Conservation (phyloP, 805 yeast genomes). For the Ogataea kodamae region DNA sequence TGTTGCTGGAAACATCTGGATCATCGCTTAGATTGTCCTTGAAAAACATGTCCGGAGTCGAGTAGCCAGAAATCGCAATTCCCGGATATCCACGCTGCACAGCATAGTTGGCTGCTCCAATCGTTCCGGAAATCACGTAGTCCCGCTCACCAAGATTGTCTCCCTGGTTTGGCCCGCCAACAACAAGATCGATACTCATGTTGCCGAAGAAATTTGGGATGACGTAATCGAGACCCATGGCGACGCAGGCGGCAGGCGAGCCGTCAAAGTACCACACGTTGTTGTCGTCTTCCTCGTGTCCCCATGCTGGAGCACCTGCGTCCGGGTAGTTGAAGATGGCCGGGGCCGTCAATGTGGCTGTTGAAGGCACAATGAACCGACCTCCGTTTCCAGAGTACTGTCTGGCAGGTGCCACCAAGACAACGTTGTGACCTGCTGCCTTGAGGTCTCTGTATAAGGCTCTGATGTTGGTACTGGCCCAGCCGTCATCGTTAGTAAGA, state of each 20-base stretch:
- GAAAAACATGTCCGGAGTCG: constrained; percentile 46
- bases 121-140: constrained; percentile 47
- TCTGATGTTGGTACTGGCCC: constrained; percentile 55
- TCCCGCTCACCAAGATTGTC: constrained; percentile 42
- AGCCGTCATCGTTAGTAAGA: constrained; percentile 55
- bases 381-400: constrained; percentile 57
- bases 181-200: constrained; percentile 44
- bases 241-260: constrained; percentile 51
- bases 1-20: constrained; percentile 40
- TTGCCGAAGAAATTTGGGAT: constrained; percentile 44
- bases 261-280: constrained; percentile 55
- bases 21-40: constrained; percentile 43
- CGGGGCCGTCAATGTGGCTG: constrained; percentile 38
- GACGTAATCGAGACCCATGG: constrained; percentile 45
- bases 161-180: constrained; percentile 55
- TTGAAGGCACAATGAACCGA: constrained; percentile 42
- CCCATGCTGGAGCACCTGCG: constrained; percentile 54
- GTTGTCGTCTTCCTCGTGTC: constrained; percentile 41
- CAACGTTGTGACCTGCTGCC: constrained; percentile 47
- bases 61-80: constrained; percentile 50
- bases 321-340: constrained; percentile 48
- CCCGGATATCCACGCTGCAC: constrained; percentile 48
- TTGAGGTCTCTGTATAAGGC: constrained; percentile 48
- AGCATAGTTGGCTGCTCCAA: constrained; percentile 48
- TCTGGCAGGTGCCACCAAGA: constrained; percentile 49